phyloP scores from a whole-genome alignment of 2,329 filamentous ascomycete species.

The Aspergillus sp. region DNA sequence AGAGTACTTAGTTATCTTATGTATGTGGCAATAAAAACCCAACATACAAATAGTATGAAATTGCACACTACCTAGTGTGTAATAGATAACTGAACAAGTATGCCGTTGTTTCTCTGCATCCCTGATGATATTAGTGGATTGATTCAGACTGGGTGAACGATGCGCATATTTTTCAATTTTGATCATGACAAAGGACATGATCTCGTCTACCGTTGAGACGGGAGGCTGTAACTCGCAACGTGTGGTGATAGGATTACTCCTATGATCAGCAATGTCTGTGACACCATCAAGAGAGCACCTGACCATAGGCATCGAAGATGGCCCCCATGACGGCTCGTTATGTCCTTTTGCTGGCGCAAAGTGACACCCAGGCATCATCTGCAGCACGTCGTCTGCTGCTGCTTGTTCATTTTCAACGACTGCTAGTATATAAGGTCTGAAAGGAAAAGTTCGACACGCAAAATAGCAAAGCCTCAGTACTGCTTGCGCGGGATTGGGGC shows the following conservation, averaged over 20 bases:
- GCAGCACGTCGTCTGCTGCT: constrained; percentile 66
- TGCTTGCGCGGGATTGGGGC: constrained; percentile 73
- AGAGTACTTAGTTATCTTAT: not conserved
- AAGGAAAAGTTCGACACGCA: constrained; percentile 81
- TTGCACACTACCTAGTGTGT: not conserved
- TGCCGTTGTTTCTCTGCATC: constrained; percentile 71
- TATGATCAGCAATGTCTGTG: constrained; percentile 77
- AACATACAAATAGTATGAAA: no score
- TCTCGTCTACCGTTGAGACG: constrained; percentile 59
- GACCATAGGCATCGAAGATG: constrained; percentile 86
- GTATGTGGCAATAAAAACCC: not conserved
- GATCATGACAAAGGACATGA: constrained; percentile 71
- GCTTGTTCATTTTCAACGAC: constrained; percentile 77
- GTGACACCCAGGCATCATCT: constrained; percentile 77
- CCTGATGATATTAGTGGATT: constrained; percentile 75
- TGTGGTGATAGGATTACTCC: constrained; percentile 73
- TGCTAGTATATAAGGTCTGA: constrained; percentile 75
- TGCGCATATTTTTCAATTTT: constrained; percentile 72
- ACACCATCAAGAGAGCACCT: constrained; percentile 76
- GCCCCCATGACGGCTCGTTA: constrained; percentile 72
- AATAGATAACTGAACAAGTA: constrained; percentile 23
- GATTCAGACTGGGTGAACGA: constrained; percentile 68
- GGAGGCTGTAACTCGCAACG: constrained; percentile 62
- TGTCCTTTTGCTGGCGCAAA: constrained; percentile 73
- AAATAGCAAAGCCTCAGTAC: constrained; percentile 76